These are phyloP conservation scores for Pseudonitzschia pungens DNA, from an alignment of 108 stramenopile species.

Conservation along the genomic window DNA sequence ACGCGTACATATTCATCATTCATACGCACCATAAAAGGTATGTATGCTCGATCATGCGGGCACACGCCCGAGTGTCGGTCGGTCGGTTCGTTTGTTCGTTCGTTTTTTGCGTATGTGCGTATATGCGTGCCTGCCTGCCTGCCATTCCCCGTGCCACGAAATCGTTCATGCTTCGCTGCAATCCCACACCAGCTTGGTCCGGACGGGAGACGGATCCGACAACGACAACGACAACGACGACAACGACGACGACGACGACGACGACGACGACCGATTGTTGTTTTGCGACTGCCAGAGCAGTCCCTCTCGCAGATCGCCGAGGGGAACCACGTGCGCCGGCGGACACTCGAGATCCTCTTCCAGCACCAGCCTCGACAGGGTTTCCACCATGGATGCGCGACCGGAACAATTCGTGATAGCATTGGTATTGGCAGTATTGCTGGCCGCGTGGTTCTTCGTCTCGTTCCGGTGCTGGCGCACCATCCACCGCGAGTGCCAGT, in stretches of 20 bases:
- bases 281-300: conserved; percentile 25
- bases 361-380: conserved; percentile 25
- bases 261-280: no score
- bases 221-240: no score
- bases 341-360: conserved; percentile 29
- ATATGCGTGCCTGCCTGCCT: no score
- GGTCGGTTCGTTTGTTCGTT: no score
- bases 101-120: no score
- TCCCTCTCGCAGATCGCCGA: conserved; percentile 30
- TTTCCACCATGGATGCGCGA: conserved; percentile 14
- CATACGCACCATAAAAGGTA: no score
- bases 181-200: conserved; percentile 33
- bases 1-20: no score
- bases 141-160: no score
- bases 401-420: background rate
- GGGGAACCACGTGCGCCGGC: conserved; percentile 26
- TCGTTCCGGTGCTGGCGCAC: conserved; percentile 8
- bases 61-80: no score
- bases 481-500: conserved; percentile 67
- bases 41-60: no score
- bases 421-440: background rate
- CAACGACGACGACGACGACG: no score
- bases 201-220: conserved; percentile 9
- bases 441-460: background rate
- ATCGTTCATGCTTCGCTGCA: no score